A percentile compares a stretch with the other conserved stretches of the same genome.
phyloP scores from a whole-genome alignment of 345 rosid genomes.

The Chamaenerion angustifolium region DNA sequence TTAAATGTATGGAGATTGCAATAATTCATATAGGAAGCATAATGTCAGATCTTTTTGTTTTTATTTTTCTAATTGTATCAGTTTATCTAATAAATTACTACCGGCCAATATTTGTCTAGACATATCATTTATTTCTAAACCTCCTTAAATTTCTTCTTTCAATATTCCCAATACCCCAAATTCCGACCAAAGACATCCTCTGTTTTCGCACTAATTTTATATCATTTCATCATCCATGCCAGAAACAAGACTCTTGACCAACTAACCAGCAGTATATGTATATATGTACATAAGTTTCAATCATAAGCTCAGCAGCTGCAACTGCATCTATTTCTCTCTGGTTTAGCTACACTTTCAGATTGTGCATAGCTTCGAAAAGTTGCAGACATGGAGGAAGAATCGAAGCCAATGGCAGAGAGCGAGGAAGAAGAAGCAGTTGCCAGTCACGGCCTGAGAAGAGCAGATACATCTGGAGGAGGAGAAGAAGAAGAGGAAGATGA shows the following conservation, averaged over 20 bases:
- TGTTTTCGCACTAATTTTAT: too few relatives aligned
- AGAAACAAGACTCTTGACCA: not conserved
- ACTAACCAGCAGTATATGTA: not conserved
- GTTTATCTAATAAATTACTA: too few relatives aligned
- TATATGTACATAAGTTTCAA: not conserved
- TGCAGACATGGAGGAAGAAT: constrained; percentile 33
- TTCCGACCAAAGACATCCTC: not conserved
- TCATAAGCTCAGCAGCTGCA: not conserved
- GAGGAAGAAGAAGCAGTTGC: constrained; percentile 2
- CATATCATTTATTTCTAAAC: too few relatives aligned
- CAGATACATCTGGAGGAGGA: not conserved
- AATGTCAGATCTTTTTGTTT: too few relatives aligned
- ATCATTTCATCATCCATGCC: not conserved
- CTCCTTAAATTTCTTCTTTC: not conserved
- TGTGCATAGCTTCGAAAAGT: not conserved
- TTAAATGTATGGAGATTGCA: too few relatives aligned
- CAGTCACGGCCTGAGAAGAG: not conserved
- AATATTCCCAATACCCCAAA: not conserved
- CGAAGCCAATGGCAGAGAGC: constrained; percentile 1
- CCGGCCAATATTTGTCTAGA: too few relatives aligned
- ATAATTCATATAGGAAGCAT: too few relatives aligned
- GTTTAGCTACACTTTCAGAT: not conserved
- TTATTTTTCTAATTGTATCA: too few relatives aligned
- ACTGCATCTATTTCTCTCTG: too few relatives aligned
- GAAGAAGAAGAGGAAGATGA: constrained; percentile 13